Conservation (phyloP, 2,329 filamentous ascomycete genomes). For the Penicillium sp. region DNA sequence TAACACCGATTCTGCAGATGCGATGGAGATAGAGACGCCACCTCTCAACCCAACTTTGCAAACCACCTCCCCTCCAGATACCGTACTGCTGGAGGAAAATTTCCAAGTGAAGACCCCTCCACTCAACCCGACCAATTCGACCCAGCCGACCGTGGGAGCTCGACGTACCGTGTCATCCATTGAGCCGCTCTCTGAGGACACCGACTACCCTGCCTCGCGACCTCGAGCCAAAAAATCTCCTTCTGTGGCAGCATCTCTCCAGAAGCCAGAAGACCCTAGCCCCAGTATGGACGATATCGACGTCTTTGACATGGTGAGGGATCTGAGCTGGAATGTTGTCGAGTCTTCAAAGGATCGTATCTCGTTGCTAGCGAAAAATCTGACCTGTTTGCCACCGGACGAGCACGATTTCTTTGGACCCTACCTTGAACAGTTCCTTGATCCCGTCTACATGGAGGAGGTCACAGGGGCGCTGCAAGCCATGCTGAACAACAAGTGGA, state of each 20-base stretch:
- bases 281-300: conserved; percentile 9
- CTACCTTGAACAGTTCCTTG: conserved; percentile 5
- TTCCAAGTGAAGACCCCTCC: conserved; percentile 1
- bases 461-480: conserved; percentile 18
- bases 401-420: conserved; percentile 15
- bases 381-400: conserved; percentile 22
- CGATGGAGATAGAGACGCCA: conserved; percentile 10
- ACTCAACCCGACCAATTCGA: background rate
- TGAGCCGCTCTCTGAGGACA: background rate
- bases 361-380: conserved; percentile 32
- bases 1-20: background rate
- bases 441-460: conserved; percentile 12
- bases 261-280: background rate
- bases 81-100: background rate
- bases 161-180: background rate
- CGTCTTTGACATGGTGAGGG: conserved; percentile 3
- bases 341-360: conserved; percentile 2
- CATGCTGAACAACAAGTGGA: conserved; percentile 14
- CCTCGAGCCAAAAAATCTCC: background rate
- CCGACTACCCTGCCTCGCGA: background rate
- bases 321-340: background rate
- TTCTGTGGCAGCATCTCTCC: background rate
- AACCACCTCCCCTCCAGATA: background rate
- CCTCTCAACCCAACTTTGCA: conserved; percentile 4
- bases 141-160: background rate